These are phyloP conservation scores for Staphylotrichum longicolle DNA, from an alignment of 495 filamentous ascomycete species.

Conservation along the genomic window DNA sequence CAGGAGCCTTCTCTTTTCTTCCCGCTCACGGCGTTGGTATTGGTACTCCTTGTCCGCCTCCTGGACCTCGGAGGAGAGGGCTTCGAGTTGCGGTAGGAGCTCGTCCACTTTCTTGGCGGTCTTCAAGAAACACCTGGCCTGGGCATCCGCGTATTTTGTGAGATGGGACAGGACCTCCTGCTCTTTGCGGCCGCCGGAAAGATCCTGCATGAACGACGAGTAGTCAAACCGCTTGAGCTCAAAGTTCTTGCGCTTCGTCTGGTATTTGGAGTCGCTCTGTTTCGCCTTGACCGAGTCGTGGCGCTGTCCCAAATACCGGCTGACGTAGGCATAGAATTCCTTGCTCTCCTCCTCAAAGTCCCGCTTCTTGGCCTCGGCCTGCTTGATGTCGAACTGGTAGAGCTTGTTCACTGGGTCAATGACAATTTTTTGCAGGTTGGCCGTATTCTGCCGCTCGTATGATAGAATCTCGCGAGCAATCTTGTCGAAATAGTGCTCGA, in stretches of 20 bases:
- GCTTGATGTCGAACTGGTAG: conserved; percentile 95
- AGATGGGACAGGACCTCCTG: conserved; percentile 95
- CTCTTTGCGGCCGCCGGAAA: conserved; percentile 95
- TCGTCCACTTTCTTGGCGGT: conserved; percentile 84
- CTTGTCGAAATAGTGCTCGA: conserved; percentile 98
- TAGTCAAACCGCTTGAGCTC: conserved; percentile 98
- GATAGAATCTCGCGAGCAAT: conserved; percentile 85
- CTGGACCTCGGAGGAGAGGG: conserved; percentile 82
- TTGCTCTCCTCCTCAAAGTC: conserved; percentile 98
- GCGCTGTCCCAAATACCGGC: conserved; percentile 89
- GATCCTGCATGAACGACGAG: conserved; percentile 97
- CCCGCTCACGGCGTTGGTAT: conserved; percentile 85
- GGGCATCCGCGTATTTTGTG: conserved; percentile 89
- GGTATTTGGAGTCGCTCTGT: conserved; percentile 97
- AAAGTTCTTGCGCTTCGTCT: conserved; percentile 87
- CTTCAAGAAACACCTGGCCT: conserved; percentile 76
- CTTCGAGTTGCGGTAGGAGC: conserved; percentile 87
- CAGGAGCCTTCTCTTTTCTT: conserved; percentile 83
- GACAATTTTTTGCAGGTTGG: conserved; percentile 84
- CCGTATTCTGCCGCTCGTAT: conserved; percentile 81
- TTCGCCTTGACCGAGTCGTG: conserved; percentile 97
- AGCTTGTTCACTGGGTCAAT: conserved; percentile 91
- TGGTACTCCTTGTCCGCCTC: conserved; percentile 95
- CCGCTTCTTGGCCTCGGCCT: conserved; percentile 93
- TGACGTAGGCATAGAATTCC: conserved; percentile 94